Base-by-base conservation (phyloP, 495 filamentous ascomycete genomes). In the Hypoxylon cercidicola region DNA sequence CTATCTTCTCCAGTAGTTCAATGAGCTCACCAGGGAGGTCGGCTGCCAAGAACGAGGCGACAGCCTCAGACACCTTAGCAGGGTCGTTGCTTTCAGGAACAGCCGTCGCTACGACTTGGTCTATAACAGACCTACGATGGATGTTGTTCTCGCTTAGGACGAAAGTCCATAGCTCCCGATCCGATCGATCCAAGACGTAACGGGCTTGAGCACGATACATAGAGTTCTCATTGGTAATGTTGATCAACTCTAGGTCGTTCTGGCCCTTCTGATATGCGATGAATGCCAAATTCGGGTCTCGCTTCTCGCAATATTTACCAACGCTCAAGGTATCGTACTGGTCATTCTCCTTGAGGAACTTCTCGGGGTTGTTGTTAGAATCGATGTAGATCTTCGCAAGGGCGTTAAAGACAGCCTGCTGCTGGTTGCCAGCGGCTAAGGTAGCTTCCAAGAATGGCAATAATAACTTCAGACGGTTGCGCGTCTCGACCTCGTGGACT, bases 361-460 rank as follows among this genome's bases (percentile, higher is more conserved):
- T 94, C 84, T 99, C 96, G 0, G 96, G 96, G 74, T 97, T 93
- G 79, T 97, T 97, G 83, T 99, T 99, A 75, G 90, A 94, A 77
- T 98, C 96, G 65, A 99, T 99, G 81, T 99, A 99, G 63, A 99
- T 98, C 89, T 99, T 99, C 7, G 96, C 96, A 34, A 99, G 85
- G 12, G 96, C 96, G 67, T 99, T 97, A 84, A 93, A 99, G 45
- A 99, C 92, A 23, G 95, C 96, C 78, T 96, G 92, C 77, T 99
- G 95, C 75, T 97, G 92, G 78, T 97, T 97, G 35, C 96, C 96
- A 56, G 85, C 86, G 34, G 90, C 91, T 37, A 98, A 79, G 15
- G 92, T 97, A 49, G 90, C 88, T 80, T 99, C 96, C 11, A 99
- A 87, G 89, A 98, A 99, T 21, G 96, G 96, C 41, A 99, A 78